These are phyloP conservation scores for Mycosarcoma mackinlayi DNA, from an alignment of 1,284 basidiomycete genomes.

Conservation along the genomic window DNA sequence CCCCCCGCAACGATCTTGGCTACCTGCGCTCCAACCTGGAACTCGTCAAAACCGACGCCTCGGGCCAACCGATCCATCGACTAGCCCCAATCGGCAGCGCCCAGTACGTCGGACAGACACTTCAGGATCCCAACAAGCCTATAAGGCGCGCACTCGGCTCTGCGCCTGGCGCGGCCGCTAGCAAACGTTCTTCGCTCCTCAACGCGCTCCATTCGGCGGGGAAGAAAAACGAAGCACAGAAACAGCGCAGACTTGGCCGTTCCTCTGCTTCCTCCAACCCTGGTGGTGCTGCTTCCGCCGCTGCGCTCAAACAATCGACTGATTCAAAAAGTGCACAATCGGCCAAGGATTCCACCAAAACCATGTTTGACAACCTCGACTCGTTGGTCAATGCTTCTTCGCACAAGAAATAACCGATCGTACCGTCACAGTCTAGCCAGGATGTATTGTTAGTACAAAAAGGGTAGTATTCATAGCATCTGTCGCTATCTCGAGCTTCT, in stretches of 20 bases:
- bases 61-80: conserved; percentile 9
- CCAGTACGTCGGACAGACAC: conserved; percentile 25
- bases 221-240: conserved; percentile 23
- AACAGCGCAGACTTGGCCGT: conserved; percentile 29
- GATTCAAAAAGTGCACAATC: too few relatives aligned
- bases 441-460: not conserved
- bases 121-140: conserved; percentile 34
- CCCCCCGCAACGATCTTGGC: conserved; percentile 39
- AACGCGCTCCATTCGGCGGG: conserved; percentile 1
- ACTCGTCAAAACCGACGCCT: conserved; percentile 24
- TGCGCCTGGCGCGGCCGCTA: not conserved
- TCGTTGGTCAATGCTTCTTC: conserved; percentile 21
- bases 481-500: too few relatives aligned
- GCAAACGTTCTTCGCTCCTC: not conserved
- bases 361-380: conserved; percentile 43
- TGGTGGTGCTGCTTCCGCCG: too few relatives aligned
- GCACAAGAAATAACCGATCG: not conserved
- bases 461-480: too few relatives aligned
- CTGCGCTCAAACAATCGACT: too few relatives aligned
- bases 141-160: conserved; percentile 15
- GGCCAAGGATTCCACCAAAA: conserved; percentile 13
- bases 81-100: conserved; percentile 18
- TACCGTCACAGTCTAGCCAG: not conserved
- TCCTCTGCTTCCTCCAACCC: not conserved
- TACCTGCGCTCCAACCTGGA: conserved; percentile 43